Evolutionary conservation across 768 basidiomycete species (phyloP).

Genomic region (Leccinum obscurum): DNA sequence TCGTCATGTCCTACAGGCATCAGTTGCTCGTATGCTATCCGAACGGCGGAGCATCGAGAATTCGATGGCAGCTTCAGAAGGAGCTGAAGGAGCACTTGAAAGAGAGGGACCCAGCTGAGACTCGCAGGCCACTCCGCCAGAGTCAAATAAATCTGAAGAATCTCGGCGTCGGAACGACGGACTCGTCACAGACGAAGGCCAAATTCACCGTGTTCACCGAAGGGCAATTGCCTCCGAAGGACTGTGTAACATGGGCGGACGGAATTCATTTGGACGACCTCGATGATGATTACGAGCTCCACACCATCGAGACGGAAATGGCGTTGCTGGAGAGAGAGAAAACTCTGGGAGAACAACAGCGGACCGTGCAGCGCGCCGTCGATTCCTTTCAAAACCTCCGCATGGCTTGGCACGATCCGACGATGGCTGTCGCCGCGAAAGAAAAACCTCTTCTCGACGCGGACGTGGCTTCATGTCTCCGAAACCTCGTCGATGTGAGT

Average conservation of each 20-base stretch:
- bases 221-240: background rate
- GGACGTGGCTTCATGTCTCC: background rate
- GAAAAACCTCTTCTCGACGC: background rate
- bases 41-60: background rate
- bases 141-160: no score
- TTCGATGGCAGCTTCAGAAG: background rate
- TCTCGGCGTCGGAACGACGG: no score
- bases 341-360: background rate
- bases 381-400: background rate
- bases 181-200: no score
- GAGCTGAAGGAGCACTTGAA: background rate
- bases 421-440: background rate
- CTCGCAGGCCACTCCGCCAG: no score
- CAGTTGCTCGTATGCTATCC: background rate
- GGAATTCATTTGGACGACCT: background rate
- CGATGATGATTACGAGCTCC: background rate
- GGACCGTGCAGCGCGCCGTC: background rate
- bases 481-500: background rate
- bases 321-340: background rate
- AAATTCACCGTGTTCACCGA: background rate
- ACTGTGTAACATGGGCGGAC: background rate
- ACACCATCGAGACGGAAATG: background rate
- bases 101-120: no score
- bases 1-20: background rate
- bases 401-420: background rate